Conservation (phyloP, 768 basidiomycete species). For the Leucosporidium yakuticum region DNA sequence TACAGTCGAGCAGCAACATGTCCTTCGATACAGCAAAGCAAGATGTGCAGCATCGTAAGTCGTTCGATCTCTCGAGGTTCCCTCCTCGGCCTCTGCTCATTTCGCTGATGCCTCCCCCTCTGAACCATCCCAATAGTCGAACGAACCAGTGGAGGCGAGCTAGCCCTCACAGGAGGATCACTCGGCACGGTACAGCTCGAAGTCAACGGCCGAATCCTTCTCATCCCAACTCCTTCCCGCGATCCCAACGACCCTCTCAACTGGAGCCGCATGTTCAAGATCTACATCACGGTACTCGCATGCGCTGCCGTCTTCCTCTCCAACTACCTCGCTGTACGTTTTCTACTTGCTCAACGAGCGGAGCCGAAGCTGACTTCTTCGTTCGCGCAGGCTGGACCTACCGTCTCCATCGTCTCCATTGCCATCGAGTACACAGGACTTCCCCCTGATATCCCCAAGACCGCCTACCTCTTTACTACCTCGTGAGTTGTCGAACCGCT, state of each 20-base stretch:
- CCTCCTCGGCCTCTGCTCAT: no score
- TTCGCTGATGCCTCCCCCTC: no score
- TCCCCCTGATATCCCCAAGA: neutral
- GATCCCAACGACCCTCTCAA: constrained; percentile 1
- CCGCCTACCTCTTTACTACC: neutral
- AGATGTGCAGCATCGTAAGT: no score
- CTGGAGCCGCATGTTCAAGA: neutral
- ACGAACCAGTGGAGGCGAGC: no score
- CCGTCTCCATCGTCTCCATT: neutral
- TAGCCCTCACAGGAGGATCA: neutral
- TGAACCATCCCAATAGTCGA: no score
- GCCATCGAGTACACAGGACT: neutral
- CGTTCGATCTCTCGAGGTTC: no score
- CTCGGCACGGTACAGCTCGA: constrained; percentile 2
- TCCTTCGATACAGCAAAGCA: no score
- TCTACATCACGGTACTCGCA: neutral
- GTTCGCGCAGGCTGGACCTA: neutral
- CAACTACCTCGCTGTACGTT: neutral
- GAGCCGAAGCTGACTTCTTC: neutral
- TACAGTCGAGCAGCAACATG: no score
- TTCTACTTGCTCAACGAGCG: neutral
- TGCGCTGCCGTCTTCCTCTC: neutral
- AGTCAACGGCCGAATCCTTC: neutral
- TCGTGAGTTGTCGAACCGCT: neutral
- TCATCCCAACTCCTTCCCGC: neutral